These are phyloP conservation scores for Diatrype stigma DNA, from an alignment of 2,329 filamentous ascomycete species.

Conservation along the genomic window DNA sequence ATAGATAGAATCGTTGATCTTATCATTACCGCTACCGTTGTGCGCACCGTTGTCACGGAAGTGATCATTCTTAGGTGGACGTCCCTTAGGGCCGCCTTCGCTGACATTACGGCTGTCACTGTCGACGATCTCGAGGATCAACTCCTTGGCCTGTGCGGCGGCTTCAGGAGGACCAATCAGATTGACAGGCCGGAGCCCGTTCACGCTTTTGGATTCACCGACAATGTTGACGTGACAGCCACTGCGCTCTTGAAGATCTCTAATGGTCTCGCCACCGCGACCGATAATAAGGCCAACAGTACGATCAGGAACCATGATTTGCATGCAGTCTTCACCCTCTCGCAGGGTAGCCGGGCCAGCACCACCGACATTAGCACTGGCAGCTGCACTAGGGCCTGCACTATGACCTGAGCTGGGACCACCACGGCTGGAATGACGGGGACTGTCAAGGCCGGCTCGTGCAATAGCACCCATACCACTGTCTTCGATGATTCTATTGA, in stretches of 20 bases:
- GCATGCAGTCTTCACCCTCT: constrained; percentile 79
- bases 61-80: constrained; percentile 31
- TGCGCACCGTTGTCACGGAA: constrained; percentile 34
- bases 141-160: constrained; percentile 73
- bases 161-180: constrained; percentile 76
- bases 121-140: constrained; percentile 92
- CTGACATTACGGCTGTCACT: constrained; percentile 67
- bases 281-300: constrained; percentile 92
- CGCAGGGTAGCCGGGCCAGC: constrained; percentile 48
- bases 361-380: constrained; percentile 10
- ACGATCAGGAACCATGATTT: constrained; percentile 92
- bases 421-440: constrained; percentile 33
- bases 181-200: constrained; percentile 84
- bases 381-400: constrained; percentile 24
- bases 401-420: constrained; percentile 10
- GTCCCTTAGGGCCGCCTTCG: constrained; percentile 30
- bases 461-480: constrained; percentile 58
- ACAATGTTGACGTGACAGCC: constrained; percentile 97
- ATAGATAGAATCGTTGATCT: constrained; percentile 76
- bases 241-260: constrained; percentile 84
- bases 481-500: constrained; percentile 84
- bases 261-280: constrained; percentile 88
- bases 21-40: constrained; percentile 46
- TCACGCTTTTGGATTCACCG: constrained; percentile 87
- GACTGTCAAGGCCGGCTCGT: constrained; percentile 43